Percentiles rank a stretch among this genome's conserved stretches.
Conservation (phyloP, 2,329 filamentous ascomycete species). For the Beauveria bassiana region DNA sequence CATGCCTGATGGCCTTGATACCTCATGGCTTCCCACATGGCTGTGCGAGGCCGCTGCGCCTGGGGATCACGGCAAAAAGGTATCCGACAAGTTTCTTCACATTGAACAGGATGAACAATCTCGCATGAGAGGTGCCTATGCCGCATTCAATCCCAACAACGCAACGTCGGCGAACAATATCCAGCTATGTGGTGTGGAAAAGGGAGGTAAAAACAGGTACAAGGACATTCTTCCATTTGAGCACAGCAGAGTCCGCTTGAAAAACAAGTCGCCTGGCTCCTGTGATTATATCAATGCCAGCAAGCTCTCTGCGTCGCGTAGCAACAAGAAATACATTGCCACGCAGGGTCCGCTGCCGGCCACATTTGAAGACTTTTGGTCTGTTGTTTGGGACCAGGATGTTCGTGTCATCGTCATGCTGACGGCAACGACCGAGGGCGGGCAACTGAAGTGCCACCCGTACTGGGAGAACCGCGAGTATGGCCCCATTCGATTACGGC, state of each 20-base stretch:
- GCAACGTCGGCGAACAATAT: conserved; percentile 33
- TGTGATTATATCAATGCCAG: conserved; percentile 98
- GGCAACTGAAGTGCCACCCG: conserved; percentile 87
- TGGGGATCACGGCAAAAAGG: conserved; percentile 66
- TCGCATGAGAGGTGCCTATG: conserved; percentile 78
- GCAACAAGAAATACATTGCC: conserved; percentile 90
- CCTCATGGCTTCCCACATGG: conserved; percentile 63
- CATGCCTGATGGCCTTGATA: conserved; percentile 37
- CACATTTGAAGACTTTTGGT: conserved; percentile 98
- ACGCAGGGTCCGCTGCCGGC: conserved; percentile 88
- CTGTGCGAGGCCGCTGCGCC: conserved; percentile 59
- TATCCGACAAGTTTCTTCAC: conserved; percentile 74
- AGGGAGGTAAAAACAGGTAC: conserved; percentile 91
- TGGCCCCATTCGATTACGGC: conserved; percentile 66
- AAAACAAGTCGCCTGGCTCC: conserved; percentile 54
- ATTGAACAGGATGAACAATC: conserved; percentile 82
- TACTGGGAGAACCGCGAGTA: conserved; percentile 83
- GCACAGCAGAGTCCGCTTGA: conserved; percentile 77
- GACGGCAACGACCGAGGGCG: conserved; percentile 87
- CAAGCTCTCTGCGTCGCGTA: conserved; percentile 69
- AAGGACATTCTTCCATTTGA: conserved; percentile 98
- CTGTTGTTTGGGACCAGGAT: conserved; percentile 93
- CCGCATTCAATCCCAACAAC: conserved; percentile 37
- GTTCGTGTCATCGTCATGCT: conserved; percentile 93
- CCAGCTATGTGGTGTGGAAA: conserved; percentile 85